Evolutionary conservation across 2,329 filamentous ascomycete species (phyloP), one percentile per base, ranked within the genome.

Genomic region (Apiospora saccharicola): DNA sequence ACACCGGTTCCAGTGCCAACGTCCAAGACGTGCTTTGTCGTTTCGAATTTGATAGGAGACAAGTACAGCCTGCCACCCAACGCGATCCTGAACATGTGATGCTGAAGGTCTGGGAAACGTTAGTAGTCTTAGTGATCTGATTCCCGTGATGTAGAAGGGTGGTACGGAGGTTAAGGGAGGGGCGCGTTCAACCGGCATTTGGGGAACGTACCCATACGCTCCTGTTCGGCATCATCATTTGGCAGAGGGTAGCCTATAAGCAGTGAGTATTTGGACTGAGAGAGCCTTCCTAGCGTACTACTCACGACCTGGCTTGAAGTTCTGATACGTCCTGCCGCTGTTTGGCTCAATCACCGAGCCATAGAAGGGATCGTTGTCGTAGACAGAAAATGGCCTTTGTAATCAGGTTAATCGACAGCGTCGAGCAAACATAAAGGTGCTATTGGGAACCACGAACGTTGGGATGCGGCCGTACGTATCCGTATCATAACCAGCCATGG

Each of bases 271-370:
- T n/a, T 16, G 44, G 1, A 22, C 26, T 19, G 44, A 10, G 6
- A 47, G 1, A 7, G 26, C 4, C 26, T 5, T 26, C 7, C 3
- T 1, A 37, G 26, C 26, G 22, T 13, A 37, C 10, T 2, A 49
- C 67, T 49, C 8, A 68, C 67, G 43, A 24, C 67, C 67, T 49
- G 44, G 67, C 44, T 49, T 69, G 67, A 47, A 69, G 44, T 37
- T 49, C 10, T 69, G 67, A 16, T 69, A 69, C n/a, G 67, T 69
- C 44, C 67, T 49, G 3, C 67, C 67, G 8, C 47, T 69, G 19
- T 13, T 37, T 13, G 57, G 57, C 44, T 69, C 67, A 8, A n/a
- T 13, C 19, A 49, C 67, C 0, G 67, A 69, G 2, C 44, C 67
- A n/a, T 44, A 47, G 8, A 47, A 44, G 4, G 44, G 44, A 19